Percentiles rank a stretch among this genome's conserved stretches.
Conservation (phyloP, 345 rosid species). For the Brassica incana region DNA sequence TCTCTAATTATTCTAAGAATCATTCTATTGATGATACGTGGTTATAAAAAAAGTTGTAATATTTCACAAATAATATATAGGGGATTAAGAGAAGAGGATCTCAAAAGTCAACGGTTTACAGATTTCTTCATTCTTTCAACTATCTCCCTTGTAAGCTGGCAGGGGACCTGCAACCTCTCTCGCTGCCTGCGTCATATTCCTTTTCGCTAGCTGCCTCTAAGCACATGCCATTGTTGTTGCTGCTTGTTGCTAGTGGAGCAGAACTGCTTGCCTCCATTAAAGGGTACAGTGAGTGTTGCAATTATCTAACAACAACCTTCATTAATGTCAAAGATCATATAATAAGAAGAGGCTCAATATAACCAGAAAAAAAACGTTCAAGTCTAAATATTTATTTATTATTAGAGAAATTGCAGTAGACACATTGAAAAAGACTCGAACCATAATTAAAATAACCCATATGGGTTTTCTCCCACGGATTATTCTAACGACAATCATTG, state of each 20-base stretch:
- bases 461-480: constrained; percentile 41
- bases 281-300: neutral
- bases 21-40: too few relatives aligned
- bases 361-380: neutral
- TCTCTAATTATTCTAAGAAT: too few relatives aligned
- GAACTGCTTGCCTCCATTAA: too few relatives aligned
- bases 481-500: constrained; percentile 38
- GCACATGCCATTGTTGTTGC: constrained; percentile 73
- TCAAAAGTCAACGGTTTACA: constrained; percentile 34
- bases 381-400: neutral
- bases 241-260: constrained; percentile 93
- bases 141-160: constrained; percentile 59
- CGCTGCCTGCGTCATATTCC: constrained; percentile 65
- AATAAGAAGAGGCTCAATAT: neutral
- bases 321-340: constrained; percentile 1
- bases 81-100: constrained; percentile 10
- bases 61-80: too few relatives aligned
- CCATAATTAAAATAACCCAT: constrained; percentile 42
- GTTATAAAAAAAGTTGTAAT: too few relatives aligned
- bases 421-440: constrained; percentile 34
- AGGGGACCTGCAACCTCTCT: constrained; percentile 72
- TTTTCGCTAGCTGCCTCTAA: constrained; percentile 58
- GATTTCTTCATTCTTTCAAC: constrained; percentile 22
- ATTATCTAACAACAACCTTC: constrained; percentile 26
- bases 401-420: constrained; percentile 32